These are phyloP conservation scores for Sophora flavescens DNA, from an alignment of 306 rosid genomes.

Conservation along the genomic window DNA sequence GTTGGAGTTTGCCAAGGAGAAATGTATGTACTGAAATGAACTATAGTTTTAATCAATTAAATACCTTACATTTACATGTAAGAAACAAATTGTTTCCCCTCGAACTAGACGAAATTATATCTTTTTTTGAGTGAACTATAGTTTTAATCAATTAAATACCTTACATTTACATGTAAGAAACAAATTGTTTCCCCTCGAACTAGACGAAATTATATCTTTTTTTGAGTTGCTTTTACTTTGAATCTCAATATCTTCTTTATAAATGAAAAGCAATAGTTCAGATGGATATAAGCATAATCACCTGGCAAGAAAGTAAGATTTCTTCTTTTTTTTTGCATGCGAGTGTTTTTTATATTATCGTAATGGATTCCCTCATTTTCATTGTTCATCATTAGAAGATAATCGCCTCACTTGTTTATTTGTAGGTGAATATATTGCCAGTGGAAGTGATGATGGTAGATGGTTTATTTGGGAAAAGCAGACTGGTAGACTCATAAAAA, in stretches of 20 bases:
- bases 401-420: slow-evolving; percentile 40
- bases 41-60: not conserved
- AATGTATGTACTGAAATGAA: not conserved
- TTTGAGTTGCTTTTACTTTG: slow-evolving; percentile 23
- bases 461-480: slow-evolving; percentile 97
- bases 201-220: not conserved
- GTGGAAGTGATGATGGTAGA: slow-evolving; percentile 99
- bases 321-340: not conserved
- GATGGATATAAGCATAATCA: slow-evolving; percentile 33
- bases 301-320: not conserved
- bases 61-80: not conserved
- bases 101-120: slow-evolving; percentile 3
- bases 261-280: slow-evolving; percentile 5
- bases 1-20: slow-evolving; percentile 30
- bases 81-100: not conserved
- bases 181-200: not conserved
- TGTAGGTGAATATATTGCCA: slow-evolving; percentile 89
- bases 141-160: not conserved
- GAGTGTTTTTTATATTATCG: not conserved
- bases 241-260: slow-evolving; percentile 1
- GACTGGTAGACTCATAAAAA: slow-evolving; percentile 89
- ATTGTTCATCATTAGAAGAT: slow-evolving; percentile 13
- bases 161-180: not conserved
- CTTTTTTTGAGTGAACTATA: not conserved
- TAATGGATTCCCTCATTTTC: slow-evolving; percentile 19